Base-by-base conservation (phyloP, 371 early-diverging fungal species). In the Mortierella sp. region DNA sequence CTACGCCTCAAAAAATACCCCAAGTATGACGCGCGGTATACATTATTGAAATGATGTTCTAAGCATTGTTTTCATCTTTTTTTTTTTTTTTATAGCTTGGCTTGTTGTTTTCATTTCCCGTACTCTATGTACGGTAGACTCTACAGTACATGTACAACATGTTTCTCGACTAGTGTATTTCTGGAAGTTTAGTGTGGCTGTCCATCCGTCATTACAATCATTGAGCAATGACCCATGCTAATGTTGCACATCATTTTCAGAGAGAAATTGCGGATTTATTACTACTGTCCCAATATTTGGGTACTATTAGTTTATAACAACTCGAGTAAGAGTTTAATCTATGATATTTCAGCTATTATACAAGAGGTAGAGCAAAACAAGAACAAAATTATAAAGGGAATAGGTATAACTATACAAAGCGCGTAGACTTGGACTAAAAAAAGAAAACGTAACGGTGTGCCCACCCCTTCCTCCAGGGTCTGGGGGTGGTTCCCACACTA, bases 281-380 rank as follows among this genome's bases (percentile, higher is more conserved):
- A 43, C 35, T 43, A 43, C 43, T 43, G 43, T 43, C 11, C 43
- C 6, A 35, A 35, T 35, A 35, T 35, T 8, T 43, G 43, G 43
- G 5, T 11, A 43, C 37, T 2, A 20, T 37, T 11, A 60, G 35
- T 32, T 14, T 37, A 32, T 35, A 35, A 35, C 35, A 35, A 35
- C 35, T 35, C 35, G 35, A 35, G 6, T 47, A 47, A 47, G 47
- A 47, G 47, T 14, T 12, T 47, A 18, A 1, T 47, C 20, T 47
- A 57, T 28, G 26, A 12, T 57, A 57, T 28, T 22, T 62, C 26
- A 62, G 14, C 65, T 71, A 65, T 71, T n/a, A 10, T 71, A 71
- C 72, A 71, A 71, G 59, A 10, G 40, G 32, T 58, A 68, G 32
- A 22, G 39, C 26, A 24, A 54, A 40, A 26, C 18, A 18, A 37